Evolutionary conservation across 2,329 filamentous ascomycete species (phyloP), one percentile per base, ranked within the genome.

Genomic region (Cladophialophora yegresii): DNA sequence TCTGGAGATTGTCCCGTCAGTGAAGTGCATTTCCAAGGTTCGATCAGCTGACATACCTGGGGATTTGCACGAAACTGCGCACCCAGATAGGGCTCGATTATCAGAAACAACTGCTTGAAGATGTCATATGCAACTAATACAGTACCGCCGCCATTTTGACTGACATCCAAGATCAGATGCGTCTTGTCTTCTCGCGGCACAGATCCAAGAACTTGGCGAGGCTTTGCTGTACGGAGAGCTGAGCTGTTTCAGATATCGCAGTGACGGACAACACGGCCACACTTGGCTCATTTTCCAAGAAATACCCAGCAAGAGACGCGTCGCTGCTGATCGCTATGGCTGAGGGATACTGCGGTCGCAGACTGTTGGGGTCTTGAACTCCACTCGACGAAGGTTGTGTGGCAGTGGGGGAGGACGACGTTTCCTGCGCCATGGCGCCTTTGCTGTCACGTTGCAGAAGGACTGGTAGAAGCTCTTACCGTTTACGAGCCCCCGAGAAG

Each of bases 131-230:
- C 82, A 6, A 79, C 77, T 2, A 75, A 67, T 10, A 84, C 72
- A 51, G 75, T 75, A 0, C 88, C 87, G 33, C 87, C 87, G 0
- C 78, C 78, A 67, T 90, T 90, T 1, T 77, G 79, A 2, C 83
- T 80, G 6, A 90, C 71, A 67, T 90, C 88, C 64, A 90, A 82
- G 26, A 90, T 79, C 3, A 90, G 77, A 72, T 84, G 86, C 13
- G 77, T 84, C 72, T 86, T 87, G 2, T 79, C 6, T n/a, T 40
- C 16, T 61, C 16, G 16, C 58, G 58, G n/a, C 58, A 80, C 54
- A 76, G 74, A 0, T 77, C 74, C 20, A 87, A 76, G 67, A 86
- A 82, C 4, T 76, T 65, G 8, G 78, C 72, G 62, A 81, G 75
- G 0, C 66, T 71, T 7, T 23, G 40, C 23, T 74, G 70, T 1